These are phyloP conservation scores for Microbotryomycetes sp. DNA, from an alignment of 1,284 basidiomycete species.

Conservation along the genomic window DNA sequence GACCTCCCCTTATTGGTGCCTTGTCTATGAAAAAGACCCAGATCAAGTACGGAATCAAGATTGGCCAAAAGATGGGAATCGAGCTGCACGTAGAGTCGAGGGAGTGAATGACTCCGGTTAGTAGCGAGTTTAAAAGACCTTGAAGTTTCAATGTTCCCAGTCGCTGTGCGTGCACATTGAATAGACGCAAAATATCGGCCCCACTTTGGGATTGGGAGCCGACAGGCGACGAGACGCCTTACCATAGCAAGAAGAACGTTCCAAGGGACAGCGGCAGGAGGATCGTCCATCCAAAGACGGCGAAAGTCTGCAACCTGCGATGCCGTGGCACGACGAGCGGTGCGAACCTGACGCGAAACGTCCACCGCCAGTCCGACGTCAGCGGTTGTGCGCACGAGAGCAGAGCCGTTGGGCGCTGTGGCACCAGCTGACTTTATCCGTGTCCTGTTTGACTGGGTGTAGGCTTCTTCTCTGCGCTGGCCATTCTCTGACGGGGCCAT, in stretches of 20 bases:
- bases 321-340: slow-evolving; percentile 54
- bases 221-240: slow-evolving; percentile 44
- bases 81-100: slow-evolving; percentile 61
- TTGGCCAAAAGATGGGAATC: slow-evolving; percentile 78
- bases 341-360: slow-evolving; percentile 23
- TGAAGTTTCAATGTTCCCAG: too few species aligned
- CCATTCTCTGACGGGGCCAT: not conserved
- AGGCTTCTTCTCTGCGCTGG: not conserved
- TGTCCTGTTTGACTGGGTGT: slow-evolving; percentile 4
- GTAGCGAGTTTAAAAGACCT: not conserved
- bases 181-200: too few species aligned
- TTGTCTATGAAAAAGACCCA: slow-evolving; percentile 73
- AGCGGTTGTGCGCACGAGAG: not conserved
- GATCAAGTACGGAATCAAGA: slow-evolving; percentile 68
- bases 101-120: not conserved
- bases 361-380: too few species aligned
- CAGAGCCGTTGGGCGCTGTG: not conserved
- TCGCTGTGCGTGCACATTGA: too few species aligned
- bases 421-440: slow-evolving; percentile 19
- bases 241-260: slow-evolving; percentile 74
- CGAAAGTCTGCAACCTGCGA: slow-evolving; percentile 53
- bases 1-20: slow-evolving; percentile 69
- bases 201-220: too few species aligned
- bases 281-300: slow-evolving; percentile 77
- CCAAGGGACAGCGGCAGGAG: slow-evolving; percentile 63